Conservation (phyloP, 768 basidiomycete genomes). For the Russula griseocarnosa region DNA sequence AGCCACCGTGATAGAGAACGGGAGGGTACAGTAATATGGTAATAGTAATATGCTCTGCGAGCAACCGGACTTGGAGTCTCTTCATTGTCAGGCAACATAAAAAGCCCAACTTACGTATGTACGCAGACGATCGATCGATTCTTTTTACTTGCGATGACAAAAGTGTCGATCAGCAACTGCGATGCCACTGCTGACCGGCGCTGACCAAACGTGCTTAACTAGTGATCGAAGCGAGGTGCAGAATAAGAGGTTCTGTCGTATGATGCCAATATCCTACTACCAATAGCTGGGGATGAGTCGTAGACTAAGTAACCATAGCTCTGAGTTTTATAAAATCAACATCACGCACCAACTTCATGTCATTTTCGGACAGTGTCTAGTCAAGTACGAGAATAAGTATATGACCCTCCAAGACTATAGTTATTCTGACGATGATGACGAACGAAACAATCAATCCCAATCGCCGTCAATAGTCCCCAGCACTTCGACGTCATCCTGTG, state of each 20-base stretch:
- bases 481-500: constrained; percentile 33
- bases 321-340: not conserved
- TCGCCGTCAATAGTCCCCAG: constrained; percentile 34
- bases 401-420: not conserved
- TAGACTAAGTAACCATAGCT: not conserved
- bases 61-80: not conserved
- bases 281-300: not conserved
- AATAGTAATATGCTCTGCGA: not conserved
- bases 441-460: constrained; percentile 19
- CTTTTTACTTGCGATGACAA: not conserved
- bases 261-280: not conserved
- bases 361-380: not conserved
- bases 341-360: not conserved
- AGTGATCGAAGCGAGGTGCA: not conserved
- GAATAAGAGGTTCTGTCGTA: not conserved
- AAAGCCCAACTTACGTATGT: not conserved
- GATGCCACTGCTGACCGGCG: not conserved
- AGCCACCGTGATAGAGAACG: not conserved
- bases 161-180: not conserved
- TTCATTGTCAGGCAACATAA: not conserved
- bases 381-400: not conserved
- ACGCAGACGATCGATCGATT: not conserved
- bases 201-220: not conserved
- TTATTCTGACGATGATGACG: not conserved
- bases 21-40: too few species aligned